These are phyloP conservation scores for Pyrenophora seminiperda DNA, from an alignment of 2,329 filamentous ascomycete genomes.

Conservation along the genomic window DNA sequence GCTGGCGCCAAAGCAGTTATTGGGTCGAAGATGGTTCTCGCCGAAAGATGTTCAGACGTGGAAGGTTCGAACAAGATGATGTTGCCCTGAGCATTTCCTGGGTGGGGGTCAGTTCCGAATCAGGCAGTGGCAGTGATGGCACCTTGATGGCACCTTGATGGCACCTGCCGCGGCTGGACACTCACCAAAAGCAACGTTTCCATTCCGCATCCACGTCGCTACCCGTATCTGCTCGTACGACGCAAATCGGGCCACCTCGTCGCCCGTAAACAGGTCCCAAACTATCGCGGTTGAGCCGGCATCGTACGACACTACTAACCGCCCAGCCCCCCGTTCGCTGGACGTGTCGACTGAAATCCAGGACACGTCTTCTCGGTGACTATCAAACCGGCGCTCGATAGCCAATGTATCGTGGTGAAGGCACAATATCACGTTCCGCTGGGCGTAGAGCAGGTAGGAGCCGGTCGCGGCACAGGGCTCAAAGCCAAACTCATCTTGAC, in stretches of 20 bases:
- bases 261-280: constrained; percentile 92
- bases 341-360: constrained; percentile 89
- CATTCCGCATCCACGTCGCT: constrained; percentile 95
- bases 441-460: constrained; percentile 85
- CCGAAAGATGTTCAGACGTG: constrained; percentile 89
- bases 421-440: constrained; percentile 81
- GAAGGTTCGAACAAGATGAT: constrained; percentile 93
- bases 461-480: constrained; percentile 90
- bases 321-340: constrained; percentile 82
- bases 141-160: no score
- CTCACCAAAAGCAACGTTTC: constrained; percentile 94
- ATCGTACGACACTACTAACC: constrained; percentile 92
- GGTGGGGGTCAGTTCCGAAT: constrained; percentile 16
- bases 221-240: constrained; percentile 86
- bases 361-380: constrained; percentile 81
- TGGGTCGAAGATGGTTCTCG: constrained; percentile 90
- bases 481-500: constrained; percentile 62
- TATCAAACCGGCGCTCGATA: constrained; percentile 83
- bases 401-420: constrained; percentile 91
- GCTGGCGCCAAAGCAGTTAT: constrained; percentile 92
- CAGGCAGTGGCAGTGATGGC: constrained; percentile 12
- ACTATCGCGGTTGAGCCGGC: constrained; percentile 88
- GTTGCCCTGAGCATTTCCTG: constrained; percentile 90
- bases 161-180: constrained; percentile 5
- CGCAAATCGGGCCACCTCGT: constrained; percentile 88